Percentiles rank a stretch among this genome's conserved stretches.
phyloP scores from a whole-genome alignment of 2,329 filamentous ascomycete species.

The Arthrobotrys conoides region DNA sequence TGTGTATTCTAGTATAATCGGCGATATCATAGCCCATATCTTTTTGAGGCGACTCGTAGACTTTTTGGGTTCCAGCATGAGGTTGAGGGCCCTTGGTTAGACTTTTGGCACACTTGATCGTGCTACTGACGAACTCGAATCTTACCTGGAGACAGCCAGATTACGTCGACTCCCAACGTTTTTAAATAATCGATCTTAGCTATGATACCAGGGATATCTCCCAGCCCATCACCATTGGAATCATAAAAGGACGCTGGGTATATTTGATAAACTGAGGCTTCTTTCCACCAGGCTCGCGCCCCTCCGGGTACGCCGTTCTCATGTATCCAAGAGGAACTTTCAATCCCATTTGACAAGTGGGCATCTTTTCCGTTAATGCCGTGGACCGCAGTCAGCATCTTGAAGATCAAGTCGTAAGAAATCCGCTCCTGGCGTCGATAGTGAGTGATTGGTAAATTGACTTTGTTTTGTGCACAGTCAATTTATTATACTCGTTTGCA shows the following conservation, averaged over 20 bases:
- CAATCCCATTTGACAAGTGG: too few relatives aligned
- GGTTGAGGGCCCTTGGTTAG: not conserved
- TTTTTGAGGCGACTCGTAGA: constrained; percentile 75
- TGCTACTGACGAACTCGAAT: not conserved
- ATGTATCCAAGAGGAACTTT: too few relatives aligned
- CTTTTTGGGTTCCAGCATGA: not conserved
- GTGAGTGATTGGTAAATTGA: too few relatives aligned
- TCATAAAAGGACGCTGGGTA: constrained; percentile 76
- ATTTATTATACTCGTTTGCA: too few relatives aligned
- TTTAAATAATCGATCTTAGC: constrained; percentile 77
- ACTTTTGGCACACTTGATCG: not conserved
- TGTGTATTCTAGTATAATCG: constrained; percentile 77
- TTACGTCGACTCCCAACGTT: constrained; percentile 74
- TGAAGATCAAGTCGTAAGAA: too few relatives aligned
- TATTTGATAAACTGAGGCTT: constrained; percentile 71
- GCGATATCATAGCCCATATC: constrained; percentile 80
- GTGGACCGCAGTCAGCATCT: too few relatives aligned
- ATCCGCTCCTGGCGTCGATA: too few relatives aligned
- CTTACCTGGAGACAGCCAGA: constrained; percentile 72
- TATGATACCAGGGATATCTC: constrained; percentile 75
- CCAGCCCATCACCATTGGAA: constrained; percentile 72
- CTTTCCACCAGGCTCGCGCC: constrained; percentile 68
- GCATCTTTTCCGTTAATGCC: too few relatives aligned
- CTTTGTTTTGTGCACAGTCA: too few relatives aligned
- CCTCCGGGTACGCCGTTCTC: not conserved